Percentiles rank a stretch among this genome's conserved stretches.
Evolutionary conservation across 139 green algal genomes (phyloP).

Genomic region (Micractinium conductrix): DNA sequence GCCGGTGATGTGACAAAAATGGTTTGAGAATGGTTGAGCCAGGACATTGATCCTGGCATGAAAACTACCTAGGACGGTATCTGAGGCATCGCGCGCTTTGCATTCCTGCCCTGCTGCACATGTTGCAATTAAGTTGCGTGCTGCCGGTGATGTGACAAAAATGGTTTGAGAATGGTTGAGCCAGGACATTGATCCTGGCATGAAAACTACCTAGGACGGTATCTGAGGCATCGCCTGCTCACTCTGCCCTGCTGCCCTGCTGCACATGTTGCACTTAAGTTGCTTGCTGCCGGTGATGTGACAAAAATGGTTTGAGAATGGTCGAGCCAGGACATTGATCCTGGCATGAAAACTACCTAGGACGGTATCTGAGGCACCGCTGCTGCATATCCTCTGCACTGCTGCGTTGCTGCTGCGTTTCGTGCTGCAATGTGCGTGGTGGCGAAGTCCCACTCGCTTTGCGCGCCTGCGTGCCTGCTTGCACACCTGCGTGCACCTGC

Average conservation of each 20-base stretch:
- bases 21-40: slow-evolving; percentile 32
- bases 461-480: no score
- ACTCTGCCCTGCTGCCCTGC: not conserved
- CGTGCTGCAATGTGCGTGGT: not conserved
- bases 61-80: slow-evolving; percentile 21
- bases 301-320: slow-evolving; percentile 26
- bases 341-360: not conserved
- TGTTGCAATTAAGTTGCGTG: not conserved
- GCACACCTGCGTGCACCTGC: not conserved
- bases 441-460: no score
- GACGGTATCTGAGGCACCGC: not conserved
- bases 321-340: not conserved
- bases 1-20: no score
- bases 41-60: not conserved
- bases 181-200: not conserved
- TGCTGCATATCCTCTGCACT: not conserved
- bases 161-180: no score
- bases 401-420: no score
- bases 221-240: slow-evolving; percentile 2
- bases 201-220: slow-evolving; percentile 26
- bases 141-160: no score
- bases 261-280: not conserved
- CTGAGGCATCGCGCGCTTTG: not conserved
- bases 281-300: not conserved
- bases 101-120: not conserved